Base-by-base conservation (phyloP, 352 stramenopile species). In the Globisporangium solare region DNA sequence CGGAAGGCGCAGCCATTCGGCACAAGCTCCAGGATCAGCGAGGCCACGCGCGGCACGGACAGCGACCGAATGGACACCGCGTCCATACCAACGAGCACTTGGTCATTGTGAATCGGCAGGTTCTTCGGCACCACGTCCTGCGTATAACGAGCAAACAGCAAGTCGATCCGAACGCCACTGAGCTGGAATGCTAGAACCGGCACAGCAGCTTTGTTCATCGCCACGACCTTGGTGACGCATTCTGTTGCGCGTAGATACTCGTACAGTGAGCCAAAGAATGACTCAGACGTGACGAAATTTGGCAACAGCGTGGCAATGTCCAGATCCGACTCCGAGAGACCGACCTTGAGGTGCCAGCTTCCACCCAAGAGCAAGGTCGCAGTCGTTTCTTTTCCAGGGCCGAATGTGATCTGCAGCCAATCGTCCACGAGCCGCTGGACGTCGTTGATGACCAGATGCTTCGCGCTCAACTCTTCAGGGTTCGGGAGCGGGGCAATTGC, bases 291-390 rank as follows among this genome's bases (percentile, higher is more conserved):
- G 24, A 95, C 70, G 6, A 72, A 69, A 48, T 70, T 71, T 6
- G 85, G 85, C 51, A 91, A 62, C 37, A 95, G 68, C 14, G 77
- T 79, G 46, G 92, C 85, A 15, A 93, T 70, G 57, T 95, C 85
- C 17, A 95, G 61, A 54, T 92, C 83, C 39, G 83, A 93, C 56
- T 92, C 83, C 15, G 60, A 68, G 50, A 77, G 63, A 10, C 84
- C 85, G 17, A 92, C 83, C 48, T 92, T 92, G 17, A 93, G 64
- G 51, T 95, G 76, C 81, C 79, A 92, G 43, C 83, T 93, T 3
- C 85, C 85, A 7, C 85, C 85, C 11, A 93, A 53, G 17, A 92
- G 61, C 56, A 95, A 57, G 7, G 79, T 87, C 21, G 79, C 78
- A 0, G 80, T 84, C 20, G 64, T 61, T 8, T 75, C 51, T 6